These are phyloP conservation scores for Ustilago lituana DNA, from an alignment of 1,284 basidiomycete species.

Conservation along the genomic window DNA sequence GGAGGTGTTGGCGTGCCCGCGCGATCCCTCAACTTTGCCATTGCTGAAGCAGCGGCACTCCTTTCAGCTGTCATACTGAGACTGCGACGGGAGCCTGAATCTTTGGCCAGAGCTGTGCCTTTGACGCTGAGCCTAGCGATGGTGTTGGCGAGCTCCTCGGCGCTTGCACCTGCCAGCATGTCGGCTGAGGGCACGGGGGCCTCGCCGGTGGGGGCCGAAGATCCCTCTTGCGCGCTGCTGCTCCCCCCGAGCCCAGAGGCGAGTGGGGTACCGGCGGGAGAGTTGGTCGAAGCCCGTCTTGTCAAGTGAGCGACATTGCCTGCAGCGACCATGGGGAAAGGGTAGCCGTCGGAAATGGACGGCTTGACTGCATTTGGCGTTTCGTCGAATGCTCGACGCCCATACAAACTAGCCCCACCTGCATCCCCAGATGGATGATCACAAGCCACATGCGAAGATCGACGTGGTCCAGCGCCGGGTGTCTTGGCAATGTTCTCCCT, in stretches of 20 bases:
- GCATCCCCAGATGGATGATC: too few species aligned
- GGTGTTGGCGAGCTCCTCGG: constrained; percentile 52
- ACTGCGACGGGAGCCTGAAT: constrained; percentile 16
- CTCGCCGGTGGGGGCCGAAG: neutral
- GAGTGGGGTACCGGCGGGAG: constrained; percentile 39
- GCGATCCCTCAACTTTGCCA: constrained; percentile 38
- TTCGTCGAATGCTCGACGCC: constrained; percentile 29
- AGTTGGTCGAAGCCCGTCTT: constrained; percentile 46
- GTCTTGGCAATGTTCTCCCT: constrained; percentile 32
- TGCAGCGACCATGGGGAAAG: constrained; percentile 45
- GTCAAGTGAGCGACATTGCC: constrained; percentile 28
- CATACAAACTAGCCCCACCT: neutral
- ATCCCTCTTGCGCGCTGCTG: neutral
- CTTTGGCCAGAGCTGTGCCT: constrained; percentile 41
- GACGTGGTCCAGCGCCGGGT: constrained; percentile 35
- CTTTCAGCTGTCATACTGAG: constrained; percentile 40
- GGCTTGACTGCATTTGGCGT: constrained; percentile 28
- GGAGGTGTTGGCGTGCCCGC: constrained; percentile 16
- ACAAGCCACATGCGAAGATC: constrained; percentile 37
- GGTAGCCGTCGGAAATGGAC: constrained; percentile 40
- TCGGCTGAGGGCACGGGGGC: constrained; percentile 4
- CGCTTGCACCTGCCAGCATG: constrained; percentile 22
- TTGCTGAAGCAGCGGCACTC: constrained; percentile 33
- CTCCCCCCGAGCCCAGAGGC: constrained; percentile 4
- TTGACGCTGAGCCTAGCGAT: constrained; percentile 56